Evolutionary conservation across 805 yeast genomes (phyloP).

Genomic region (Saturnispora diversa): DNA sequence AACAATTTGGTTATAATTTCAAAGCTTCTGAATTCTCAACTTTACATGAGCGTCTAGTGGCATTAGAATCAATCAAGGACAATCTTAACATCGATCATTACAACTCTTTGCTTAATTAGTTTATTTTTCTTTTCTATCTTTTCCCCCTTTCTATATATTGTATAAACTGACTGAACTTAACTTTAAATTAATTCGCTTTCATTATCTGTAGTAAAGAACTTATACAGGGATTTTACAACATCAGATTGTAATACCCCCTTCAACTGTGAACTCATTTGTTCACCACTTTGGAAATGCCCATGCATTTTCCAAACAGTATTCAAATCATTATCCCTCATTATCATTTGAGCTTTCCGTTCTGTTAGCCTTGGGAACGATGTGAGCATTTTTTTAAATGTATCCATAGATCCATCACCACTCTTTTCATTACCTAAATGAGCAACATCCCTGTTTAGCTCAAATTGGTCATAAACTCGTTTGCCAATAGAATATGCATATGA

Average conservation of each 20-base stretch:
- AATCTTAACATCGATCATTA: constrained; percentile 49
- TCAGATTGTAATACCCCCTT: constrained; percentile 33
- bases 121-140: background rate
- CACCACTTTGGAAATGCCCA: background rate
- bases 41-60: constrained; percentile 32
- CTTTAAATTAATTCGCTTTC: constrained; percentile 21
- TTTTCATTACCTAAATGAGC: constrained; percentile 48
- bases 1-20: constrained; percentile 39
- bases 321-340: constrained; percentile 26
- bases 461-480: constrained; percentile 44
- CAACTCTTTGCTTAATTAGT: constrained; percentile 29
- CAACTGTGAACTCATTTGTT: constrained; percentile 9
- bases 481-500: constrained; percentile 52
- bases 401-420: constrained; percentile 43
- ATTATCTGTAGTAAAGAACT: constrained; percentile 41
- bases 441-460: constrained; percentile 44
- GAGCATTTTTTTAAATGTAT: constrained; percentile 42
- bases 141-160: constrained; percentile 2
- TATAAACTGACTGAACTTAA: background rate
- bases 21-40: constrained; percentile 33
- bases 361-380: constrained; percentile 55
- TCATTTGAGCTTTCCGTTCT: constrained; percentile 38
- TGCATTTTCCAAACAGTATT: constrained; percentile 10
- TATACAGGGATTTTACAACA: constrained; percentile 40
- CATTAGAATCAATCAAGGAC: constrained; percentile 37